phyloP scores from a whole-genome alignment of 1,139 yeast genomes.

The Debaryomyces sp. region DNA sequence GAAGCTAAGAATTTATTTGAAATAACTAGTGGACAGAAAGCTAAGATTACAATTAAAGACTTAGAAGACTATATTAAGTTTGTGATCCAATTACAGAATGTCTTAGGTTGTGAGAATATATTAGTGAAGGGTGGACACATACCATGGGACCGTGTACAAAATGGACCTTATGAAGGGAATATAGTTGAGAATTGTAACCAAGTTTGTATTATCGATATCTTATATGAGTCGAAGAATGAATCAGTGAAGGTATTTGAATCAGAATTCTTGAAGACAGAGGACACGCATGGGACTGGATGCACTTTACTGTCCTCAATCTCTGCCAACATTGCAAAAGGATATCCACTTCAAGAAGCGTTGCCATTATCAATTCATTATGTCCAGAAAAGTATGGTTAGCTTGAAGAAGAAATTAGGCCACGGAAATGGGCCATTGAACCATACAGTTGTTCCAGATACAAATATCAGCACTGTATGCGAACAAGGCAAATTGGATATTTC shows the following conservation, averaged over 20 bases:
- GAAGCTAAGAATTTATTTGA: conserved; percentile 57
- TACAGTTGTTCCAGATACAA: conserved; percentile 23
- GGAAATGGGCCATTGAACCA: conserved; percentile 82
- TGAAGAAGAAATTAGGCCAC: conserved; percentile 46
- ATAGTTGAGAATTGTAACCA: conserved; percentile 18
- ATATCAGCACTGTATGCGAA: conserved; percentile 8
- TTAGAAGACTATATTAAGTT: conserved; percentile 25
- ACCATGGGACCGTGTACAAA: conserved; percentile 44
- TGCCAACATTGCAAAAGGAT: conserved; percentile 65
- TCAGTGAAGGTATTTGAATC: conserved; percentile 52
- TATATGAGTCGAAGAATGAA: conserved; percentile 50
- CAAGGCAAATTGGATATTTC: neutral
- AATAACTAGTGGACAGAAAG: conserved; percentile 20
- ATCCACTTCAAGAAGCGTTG: conserved; percentile 49
- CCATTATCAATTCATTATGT: conserved; percentile 64
- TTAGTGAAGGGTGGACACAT: conserved; percentile 84
- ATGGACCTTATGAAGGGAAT: conserved; percentile 19
- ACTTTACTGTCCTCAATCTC: conserved; percentile 83
- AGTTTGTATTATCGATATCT: conserved; percentile 55
- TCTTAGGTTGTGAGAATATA: conserved; percentile 53
- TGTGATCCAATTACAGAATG: conserved; percentile 45
- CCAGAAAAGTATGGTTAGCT: conserved; percentile 58
- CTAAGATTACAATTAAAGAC: conserved; percentile 14
- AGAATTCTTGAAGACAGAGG: conserved; percentile 46
- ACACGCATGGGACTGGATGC: conserved; percentile 93